These are phyloP conservation scores for Triticum urartu DNA, from an alignment of 176 grass and related monocot species.

Conservation along the genomic window DNA sequence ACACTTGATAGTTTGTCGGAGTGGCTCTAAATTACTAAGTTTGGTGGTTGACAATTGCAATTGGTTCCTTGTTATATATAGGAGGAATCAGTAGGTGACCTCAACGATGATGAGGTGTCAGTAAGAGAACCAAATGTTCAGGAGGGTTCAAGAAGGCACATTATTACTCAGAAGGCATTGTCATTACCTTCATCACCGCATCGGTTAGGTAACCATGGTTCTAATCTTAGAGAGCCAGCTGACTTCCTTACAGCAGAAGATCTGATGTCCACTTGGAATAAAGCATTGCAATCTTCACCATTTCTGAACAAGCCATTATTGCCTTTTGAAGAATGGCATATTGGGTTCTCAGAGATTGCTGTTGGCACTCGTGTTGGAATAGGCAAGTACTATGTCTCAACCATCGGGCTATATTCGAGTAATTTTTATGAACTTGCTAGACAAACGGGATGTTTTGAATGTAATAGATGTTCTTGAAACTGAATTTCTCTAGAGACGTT, in stretches of 20 bases:
- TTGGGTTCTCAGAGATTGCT: conserved; percentile 91
- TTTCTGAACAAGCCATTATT: conserved; percentile 86
- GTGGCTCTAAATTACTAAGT: conserved; percentile 9
- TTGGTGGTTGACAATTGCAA: conserved; percentile 17
- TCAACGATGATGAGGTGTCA: conserved; percentile 45
- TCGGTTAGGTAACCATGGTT: conserved; percentile 56
- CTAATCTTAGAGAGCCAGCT: conserved; percentile 50
- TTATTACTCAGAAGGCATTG: conserved; percentile 73
- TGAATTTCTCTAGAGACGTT: neutral
- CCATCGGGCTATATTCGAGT: conserved; percentile 13
- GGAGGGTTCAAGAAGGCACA: conserved; percentile 55
- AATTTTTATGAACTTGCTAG: neutral
- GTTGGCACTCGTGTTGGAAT: conserved; percentile 96
- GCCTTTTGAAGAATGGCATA: conserved; percentile 91
- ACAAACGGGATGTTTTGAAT: conserved; percentile 9
- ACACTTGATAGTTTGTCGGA: neutral
- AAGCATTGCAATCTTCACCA: conserved; percentile 75
- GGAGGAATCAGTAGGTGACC: conserved; percentile 52
- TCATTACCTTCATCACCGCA: conserved; percentile 92
- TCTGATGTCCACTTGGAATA: conserved; percentile 80
- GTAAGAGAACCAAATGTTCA: conserved; percentile 31
- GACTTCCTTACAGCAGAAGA: conserved; percentile 66
- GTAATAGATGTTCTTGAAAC: conserved; percentile 22
- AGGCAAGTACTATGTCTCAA: conserved; percentile 55
- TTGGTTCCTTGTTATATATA: conserved; percentile 38